Base-by-base conservation (phyloP, 2,329 filamentous ascomycete species). In the Aureobasidium namibiae region DNA sequence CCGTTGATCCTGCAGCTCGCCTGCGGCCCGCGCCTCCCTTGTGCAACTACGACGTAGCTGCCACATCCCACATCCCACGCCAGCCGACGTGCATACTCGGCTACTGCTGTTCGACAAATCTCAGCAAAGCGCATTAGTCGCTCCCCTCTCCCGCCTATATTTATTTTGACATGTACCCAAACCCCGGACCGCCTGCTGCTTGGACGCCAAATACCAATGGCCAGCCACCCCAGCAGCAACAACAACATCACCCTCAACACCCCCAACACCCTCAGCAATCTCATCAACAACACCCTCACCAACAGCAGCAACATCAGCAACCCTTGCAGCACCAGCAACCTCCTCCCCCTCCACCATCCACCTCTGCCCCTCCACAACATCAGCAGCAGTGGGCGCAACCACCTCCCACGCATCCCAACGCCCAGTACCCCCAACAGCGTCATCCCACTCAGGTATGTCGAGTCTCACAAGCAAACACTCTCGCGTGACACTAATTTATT, bases 391-490 rank as follows among this genome's bases (percentile, higher is more conserved):
- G 62, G 53, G 63, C 60, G 57, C 59, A 62, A 50, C 67, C 65
- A 65, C 67, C 67, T 48, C 66, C 67, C 39, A 67, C 67, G 58
- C 69, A 67, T 34, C 65, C 66, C 18, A 71, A 71, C 59, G 68
- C 67, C 54, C 67, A 69, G 62, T 70, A 70, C 60, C 61, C 66
- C 56, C 68, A 67, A 29, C 63, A 68, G 45, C 67, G 63, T 44
- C 52, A 39, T 13, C 63, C 59, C 29, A 64, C 67, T 46, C 68
- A 69, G 62, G 69, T 71, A 44, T 39, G 58, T 54, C 29, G 26
- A 41, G 34, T 46, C n/a, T 24, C 50, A 56, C 44, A 24, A 46
- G 41, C 34, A 56, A 39, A 38, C 50, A 36, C 16, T 18, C 53
- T 61, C 29, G 18, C 31, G 39, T 45, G 57, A 39, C 44, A 56